Conservation (phyloP, 768 basidiomycete species). For the Pisolithus microcarpus region DNA sequence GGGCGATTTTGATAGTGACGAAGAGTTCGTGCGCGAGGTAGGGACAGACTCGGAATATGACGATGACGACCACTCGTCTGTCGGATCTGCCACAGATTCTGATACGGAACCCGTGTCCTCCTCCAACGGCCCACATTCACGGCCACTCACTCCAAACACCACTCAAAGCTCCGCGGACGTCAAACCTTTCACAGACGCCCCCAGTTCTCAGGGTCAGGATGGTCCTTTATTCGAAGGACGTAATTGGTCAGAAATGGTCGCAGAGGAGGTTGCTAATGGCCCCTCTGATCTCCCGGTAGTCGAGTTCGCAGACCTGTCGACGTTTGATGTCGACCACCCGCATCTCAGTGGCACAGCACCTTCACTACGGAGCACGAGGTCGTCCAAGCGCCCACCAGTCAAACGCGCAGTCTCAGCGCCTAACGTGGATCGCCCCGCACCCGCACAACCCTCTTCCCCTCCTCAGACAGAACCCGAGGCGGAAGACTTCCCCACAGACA, state of each 20-base stretch:
- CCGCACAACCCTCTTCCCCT: conserved; percentile 5
- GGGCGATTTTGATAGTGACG: conserved; percentile 60
- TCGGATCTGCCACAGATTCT: conserved; percentile 57
- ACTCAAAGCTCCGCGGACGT: conserved; percentile 52
- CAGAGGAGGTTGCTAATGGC: conserved; percentile 59
- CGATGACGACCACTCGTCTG: conserved; percentile 52
- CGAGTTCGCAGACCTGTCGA: conserved; percentile 60
- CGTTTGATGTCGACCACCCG: conserved; percentile 11
- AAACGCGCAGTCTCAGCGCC: conserved; percentile 30
- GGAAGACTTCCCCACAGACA: conserved; percentile 14
- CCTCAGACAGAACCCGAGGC: conserved; percentile 11
- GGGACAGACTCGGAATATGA: conserved; percentile 65
- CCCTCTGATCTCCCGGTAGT: conserved; percentile 69
- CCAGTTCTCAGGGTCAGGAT: conserved; percentile 25
- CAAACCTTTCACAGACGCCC: conserved; percentile 19
- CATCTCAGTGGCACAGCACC: conserved; percentile 33
- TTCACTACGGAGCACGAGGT: conserved; percentile 35
- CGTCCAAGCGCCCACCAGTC: conserved; percentile 30
- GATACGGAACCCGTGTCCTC: conserved; percentile 61
- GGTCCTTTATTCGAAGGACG: conserved; percentile 51
- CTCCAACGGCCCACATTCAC: conserved; percentile 38
- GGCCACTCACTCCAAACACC: conserved; percentile 59
- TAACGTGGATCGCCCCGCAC: conserved; percentile 20
- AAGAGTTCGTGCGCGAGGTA: conserved; percentile 67
- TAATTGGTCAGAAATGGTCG: conserved; percentile 83